Conservation (phyloP, 2,329 filamentous ascomycete genomes). For the Ophiostoma sp. region DNA sequence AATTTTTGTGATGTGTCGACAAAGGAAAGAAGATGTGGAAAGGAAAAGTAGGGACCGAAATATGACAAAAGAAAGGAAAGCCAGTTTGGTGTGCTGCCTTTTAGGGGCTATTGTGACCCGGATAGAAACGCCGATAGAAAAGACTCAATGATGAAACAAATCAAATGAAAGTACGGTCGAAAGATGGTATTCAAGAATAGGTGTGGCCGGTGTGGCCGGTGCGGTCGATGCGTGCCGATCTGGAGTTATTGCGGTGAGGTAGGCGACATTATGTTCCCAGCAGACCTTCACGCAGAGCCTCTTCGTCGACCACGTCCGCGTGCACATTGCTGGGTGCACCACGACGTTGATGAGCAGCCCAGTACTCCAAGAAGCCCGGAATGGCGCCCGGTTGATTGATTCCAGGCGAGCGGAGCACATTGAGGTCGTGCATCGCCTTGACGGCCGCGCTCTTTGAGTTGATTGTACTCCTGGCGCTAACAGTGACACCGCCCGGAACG, state of each 20-base stretch:
- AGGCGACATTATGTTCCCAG: slow-evolving; percentile 38
- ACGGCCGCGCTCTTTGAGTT: not conserved
- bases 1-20: slow-evolving; percentile 3
- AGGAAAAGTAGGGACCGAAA: not conserved
- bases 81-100: not conserved
- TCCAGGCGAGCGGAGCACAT: slow-evolving; percentile 58
- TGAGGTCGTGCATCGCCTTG: slow-evolving; percentile 36
- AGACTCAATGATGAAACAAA: not conserved
- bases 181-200: slow-evolving; percentile 8
- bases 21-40: slow-evolving; percentile 16
- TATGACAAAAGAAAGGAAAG: not conserved
- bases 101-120: not conserved
- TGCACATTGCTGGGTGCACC: slow-evolving; percentile 58
- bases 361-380: slow-evolving; percentile 66
- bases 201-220: not conserved
- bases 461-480: not conserved
- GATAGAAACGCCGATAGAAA: not conserved
- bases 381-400: slow-evolving; percentile 79
- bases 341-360: slow-evolving; percentile 52
- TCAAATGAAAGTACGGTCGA: not conserved
- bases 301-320: slow-evolving; percentile 58
- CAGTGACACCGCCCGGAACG: not conserved
- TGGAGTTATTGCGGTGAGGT: not conserved
- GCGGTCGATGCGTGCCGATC: not conserved
- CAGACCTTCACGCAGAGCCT: slow-evolving; percentile 62